Base-by-base conservation (phyloP, 768 basidiomycete species). In the Daedaleopsis sinensis region DNA sequence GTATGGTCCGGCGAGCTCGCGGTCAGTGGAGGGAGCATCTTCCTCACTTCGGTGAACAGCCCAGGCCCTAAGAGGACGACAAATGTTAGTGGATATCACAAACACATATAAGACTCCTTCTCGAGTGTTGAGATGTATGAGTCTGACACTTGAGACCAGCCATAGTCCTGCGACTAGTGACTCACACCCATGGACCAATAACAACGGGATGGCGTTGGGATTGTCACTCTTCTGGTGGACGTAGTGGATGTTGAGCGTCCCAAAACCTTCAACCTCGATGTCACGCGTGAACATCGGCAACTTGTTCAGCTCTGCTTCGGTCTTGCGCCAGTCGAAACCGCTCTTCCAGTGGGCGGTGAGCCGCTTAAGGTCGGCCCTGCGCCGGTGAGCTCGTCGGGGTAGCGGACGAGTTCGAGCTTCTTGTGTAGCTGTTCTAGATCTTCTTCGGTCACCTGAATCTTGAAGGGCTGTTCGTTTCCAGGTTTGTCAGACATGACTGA, bases 141-240 rank as follows among this genome's bases (percentile, higher is more conserved):
- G 50, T 37, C 24, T 21, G 42, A 50, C 19, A 5, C 16, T 1
- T 37, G 51, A 0, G 16, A 19, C 7, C 21, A 35, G 19, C 11
- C 18, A 6, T 16, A 27, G 13, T 21, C 9, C 13, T 15, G 18
- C 16, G 52, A 55, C 37, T 3, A 47, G n/a, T 3, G n/a, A 73
- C 78, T 37, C 57, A 79, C 86, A 88, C 42, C 87, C 87, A 59
- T 88, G 86, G 16, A 86, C 78, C 62, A 83, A 87, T 36, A 88
- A 71, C 19, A 89, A 68, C 19, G 52, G 52, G 10, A 53, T 53
- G 35, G 52, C 52, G 52, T 21, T 21, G 10, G 51, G 61, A 18
- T 64, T 55, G 16, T 63, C 58, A 65, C 84, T 85, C 69, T 73
- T 77, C 70, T 82, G 75, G 67, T 87, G 85, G 19, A 53, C 38